These are phyloP conservation scores for Tolypocladium amazonense DNA, from an alignment of 2,329 filamentous ascomycete species.

Conservation along the genomic window DNA sequence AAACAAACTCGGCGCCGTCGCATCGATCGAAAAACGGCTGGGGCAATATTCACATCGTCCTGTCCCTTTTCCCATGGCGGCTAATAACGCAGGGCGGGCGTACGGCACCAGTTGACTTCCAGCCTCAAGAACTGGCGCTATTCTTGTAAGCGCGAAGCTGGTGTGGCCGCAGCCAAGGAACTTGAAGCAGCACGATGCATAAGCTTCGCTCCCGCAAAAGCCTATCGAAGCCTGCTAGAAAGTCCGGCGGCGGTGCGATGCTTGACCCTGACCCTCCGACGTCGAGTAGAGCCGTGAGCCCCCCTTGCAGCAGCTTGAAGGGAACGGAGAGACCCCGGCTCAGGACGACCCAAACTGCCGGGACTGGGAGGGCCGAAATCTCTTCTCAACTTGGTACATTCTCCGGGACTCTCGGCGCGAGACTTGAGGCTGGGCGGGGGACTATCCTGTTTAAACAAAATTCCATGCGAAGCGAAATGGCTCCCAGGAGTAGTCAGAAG, in stretches of 20 bases:
- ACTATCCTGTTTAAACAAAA: neutral
- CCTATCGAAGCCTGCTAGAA: no score
- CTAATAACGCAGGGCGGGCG: no score
- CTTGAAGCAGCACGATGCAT: neutral
- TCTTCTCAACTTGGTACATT: neutral
- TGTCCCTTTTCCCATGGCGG: no score
- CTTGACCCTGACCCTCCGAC: neutral
- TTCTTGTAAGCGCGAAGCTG: neutral
- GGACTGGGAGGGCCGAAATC: neutral
- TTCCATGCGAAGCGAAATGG: neutral
- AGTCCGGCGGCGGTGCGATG: no score
- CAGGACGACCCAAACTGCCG: neutral
- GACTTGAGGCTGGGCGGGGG: neutral
- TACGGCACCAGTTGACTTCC: neutral
- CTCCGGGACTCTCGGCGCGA: neutral
- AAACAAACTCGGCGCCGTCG: neutral
- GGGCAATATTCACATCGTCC: no score
- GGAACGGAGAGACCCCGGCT: neutral
- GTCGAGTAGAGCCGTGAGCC: neutral
- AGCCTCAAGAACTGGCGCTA: no score
- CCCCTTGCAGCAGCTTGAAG: neutral
- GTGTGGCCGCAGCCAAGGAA: neutral
- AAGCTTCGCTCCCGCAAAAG: no score
- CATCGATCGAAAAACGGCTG: neutral
- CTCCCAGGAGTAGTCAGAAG: neutral